Conservation (phyloP, 2,329 filamentous ascomycete genomes). For the Tympanopsis confertula region DNA sequence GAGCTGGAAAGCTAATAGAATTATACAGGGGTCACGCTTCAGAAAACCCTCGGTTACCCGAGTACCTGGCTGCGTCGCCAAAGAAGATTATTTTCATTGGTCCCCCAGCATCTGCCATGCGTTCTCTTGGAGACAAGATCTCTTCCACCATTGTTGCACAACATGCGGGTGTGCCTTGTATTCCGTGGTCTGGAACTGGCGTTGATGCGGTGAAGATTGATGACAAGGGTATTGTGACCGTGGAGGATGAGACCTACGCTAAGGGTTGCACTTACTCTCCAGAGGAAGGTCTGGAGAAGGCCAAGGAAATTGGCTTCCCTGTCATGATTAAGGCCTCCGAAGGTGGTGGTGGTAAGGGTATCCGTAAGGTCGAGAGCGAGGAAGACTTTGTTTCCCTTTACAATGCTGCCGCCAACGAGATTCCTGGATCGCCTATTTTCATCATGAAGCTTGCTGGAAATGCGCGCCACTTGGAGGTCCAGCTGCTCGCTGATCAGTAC, state of each 20-base stretch:
- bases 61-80: slow-evolving; percentile 86
- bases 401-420: slow-evolving; percentile 92
- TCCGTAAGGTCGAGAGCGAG: slow-evolving; percentile 82
- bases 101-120: slow-evolving; percentile 94
- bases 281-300: slow-evolving; percentile 78
- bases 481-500: slow-evolving; percentile 95
- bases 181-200: slow-evolving; percentile 97
- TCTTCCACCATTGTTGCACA: slow-evolving; percentile 98
- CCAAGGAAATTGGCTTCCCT: slow-evolving; percentile 86
- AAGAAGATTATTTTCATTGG: slow-evolving; percentile 99
- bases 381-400: slow-evolving; percentile 79
- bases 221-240: slow-evolving; percentile 77
- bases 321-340: slow-evolving; percentile 99
- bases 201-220: slow-evolving; percentile 74
- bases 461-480: slow-evolving; percentile 91
- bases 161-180: slow-evolving; percentile 89
- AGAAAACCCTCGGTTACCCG: slow-evolving; percentile 94
- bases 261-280: slow-evolving; percentile 85
- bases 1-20: slow-evolving; percentile 1
- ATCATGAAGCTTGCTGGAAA: slow-evolving; percentile 99
- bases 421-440: slow-evolving; percentile 97
- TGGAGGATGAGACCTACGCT: slow-evolving; percentile 72
- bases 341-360: slow-evolving; percentile 97
- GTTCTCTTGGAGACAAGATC: slow-evolving; percentile 98
- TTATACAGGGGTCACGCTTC: slow-evolving; percentile 77